Percentiles rank a stretch among this genome's conserved stretches.
Conservation (phyloP, 192 early-diverging fungal genomes). For the Glomus cerebriforme region DNA sequence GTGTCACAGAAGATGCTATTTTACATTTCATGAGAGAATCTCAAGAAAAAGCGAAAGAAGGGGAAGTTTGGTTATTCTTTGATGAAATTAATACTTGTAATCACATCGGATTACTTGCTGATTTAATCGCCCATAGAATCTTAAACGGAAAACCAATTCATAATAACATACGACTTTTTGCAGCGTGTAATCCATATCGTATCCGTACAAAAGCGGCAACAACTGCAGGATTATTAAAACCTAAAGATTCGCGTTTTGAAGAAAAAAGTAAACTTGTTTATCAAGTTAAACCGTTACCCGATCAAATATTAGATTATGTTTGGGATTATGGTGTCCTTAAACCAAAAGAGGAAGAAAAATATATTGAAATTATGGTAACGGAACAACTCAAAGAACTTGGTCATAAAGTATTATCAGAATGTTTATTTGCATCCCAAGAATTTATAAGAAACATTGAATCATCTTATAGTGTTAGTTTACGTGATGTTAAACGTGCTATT, state of each 20-base stretch:
- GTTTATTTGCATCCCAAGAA: conserved; percentile 32
- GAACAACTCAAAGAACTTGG: background rate
- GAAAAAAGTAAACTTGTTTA: conserved; percentile 31
- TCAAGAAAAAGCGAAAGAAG: background rate
- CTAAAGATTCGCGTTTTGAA: background rate
- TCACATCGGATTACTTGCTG: conserved; percentile 26
- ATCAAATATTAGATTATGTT: conserved; percentile 28
- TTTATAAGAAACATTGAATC: conserved; percentile 24
- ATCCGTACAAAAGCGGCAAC: conserved; percentile 4
- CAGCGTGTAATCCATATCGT: conserved; percentile 34
- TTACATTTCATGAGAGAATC: background rate
- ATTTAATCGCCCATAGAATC: conserved; percentile 14
- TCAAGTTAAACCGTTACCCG: conserved; percentile 28
- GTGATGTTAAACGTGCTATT: conserved; percentile 32
- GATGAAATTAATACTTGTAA: conserved; percentile 30
- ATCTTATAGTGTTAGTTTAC: conserved; percentile 30
- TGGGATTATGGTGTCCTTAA: conserved; percentile 30
- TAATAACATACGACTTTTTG: conserved; percentile 26
- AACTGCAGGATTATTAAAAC: conserved; percentile 6
- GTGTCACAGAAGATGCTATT: conserved; percentile 7
- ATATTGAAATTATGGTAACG: conserved; percentile 27
- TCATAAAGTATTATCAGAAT: background rate
- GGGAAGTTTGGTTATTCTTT: conserved; percentile 30
- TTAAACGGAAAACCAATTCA: conserved; percentile 18
- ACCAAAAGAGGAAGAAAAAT: background rate